Base-by-base conservation (phyloP, 23 red algal species). In the Gracilaria caudata region DNA sequence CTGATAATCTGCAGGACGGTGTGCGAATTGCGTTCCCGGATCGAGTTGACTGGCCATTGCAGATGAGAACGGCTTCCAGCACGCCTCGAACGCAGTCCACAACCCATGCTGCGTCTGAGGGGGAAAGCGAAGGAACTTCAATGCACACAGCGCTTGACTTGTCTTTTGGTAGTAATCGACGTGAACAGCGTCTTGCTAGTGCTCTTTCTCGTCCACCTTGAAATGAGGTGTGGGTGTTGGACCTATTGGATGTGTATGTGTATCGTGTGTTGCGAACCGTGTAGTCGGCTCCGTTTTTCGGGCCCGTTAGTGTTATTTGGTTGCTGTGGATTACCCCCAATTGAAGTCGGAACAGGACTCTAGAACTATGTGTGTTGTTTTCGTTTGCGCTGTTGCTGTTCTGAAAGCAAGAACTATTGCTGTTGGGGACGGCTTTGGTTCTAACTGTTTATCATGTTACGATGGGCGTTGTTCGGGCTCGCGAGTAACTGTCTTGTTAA, bases 141-240 rank as follows among this genome's bases (percentile, higher is more conserved):
- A 47, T 75, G 70, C 70, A 75, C 25, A 75, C 70, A 12, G 70
- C 70, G 6, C 70, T 75, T 45, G 70, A 75, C 70, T 26, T 75
- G 37, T 75, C 70, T 3, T 75, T 75, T 16, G 38, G 70, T 24
- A 75, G 70, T 47, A 45, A 34, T 24, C 6, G 23, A 34, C 70
- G 38, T 46, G 21, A 49, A 24, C 70, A 43, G 13, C 37, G 7
- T 38, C 20, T 41, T 71, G 20, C 65, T 28, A 41, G 34, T 39
- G 20, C 14, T 71, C 16, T 7, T 36, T 1, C 3, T 41, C 4
- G 6, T 19, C 37, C 65, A 9, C 49, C 49, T 16, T 53, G 14
- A 17, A 1, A 53, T 53, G 49, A 1, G 49, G 49, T 1, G 19
- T 2, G 49, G 5, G 49, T 13, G 49, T 53, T 53, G 49, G 1